Base-by-base conservation (phyloP, 495 filamentous ascomycete genomes). In the Aspergillus sclerotioniger region DNA sequence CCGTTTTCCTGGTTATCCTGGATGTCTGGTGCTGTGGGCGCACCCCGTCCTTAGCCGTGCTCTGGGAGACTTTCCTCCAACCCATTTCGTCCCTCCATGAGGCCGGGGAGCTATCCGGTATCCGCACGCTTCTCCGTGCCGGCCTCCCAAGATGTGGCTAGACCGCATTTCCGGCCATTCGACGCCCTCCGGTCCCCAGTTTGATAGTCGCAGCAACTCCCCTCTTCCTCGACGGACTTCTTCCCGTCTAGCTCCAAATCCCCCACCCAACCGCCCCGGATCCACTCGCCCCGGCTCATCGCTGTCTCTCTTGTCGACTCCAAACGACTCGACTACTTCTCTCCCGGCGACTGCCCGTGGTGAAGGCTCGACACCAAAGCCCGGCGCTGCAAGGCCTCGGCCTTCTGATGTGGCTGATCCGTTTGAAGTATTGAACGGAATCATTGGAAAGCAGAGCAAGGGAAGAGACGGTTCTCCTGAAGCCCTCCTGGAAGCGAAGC, bases 151-250 rank as follows among this genome's bases (percentile, higher is more conserved):
- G 25, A 95, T 95, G 91, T 94, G 90, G 89, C 86, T 92, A 62
- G 90, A 96, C 80, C 87, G 90, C 65, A 86, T 93, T 59, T 86
- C 88, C 53, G 86, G 84, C 65, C 86, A 89, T 70, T 84, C 87
- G 50, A 82, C 81, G 58, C 81, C 84, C 51, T 79, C 84, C 48
- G 79, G 81, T 39, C 86, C 85, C 52, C 82, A 84, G 45, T 73
- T 81, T 13, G 79, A 76, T 52, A 85, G 80, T 68, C 84, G 89
- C 63, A 77, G 86, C 29, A 84, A 83, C 63, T 92, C 88, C 60
- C 91, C 89, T 43, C 79, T 86, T 35, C 83, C 87, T 20, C 84
- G 82, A 61, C 75, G 87, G 63, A 80, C 88, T 13, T 82, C 84
- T 51, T 73, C 72, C 17, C 69, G 70, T 52, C 64, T 73, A 17